Conservation (phyloP, 257 asterid species). For the Salvia miltiorrhiza region DNA sequence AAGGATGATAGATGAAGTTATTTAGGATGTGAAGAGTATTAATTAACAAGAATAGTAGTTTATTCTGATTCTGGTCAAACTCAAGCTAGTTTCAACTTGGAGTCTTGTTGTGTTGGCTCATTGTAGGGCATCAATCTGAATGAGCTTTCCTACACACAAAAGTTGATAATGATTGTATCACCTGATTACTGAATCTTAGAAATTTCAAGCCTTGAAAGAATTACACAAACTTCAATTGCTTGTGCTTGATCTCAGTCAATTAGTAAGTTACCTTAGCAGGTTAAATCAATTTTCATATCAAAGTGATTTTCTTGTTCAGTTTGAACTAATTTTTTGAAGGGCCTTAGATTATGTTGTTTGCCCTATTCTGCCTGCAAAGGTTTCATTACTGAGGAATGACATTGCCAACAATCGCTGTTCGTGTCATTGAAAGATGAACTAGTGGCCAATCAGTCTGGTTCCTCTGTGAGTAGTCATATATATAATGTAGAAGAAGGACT, state of each 20-base stretch:
- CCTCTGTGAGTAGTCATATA: background rate
- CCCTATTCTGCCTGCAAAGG: no score
- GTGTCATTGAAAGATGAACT: background rate
- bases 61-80: no score
- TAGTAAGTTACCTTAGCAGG: background rate
- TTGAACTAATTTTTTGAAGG: no score
- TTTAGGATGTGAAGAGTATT: no score
- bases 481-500: no score
- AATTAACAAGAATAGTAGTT: no score
- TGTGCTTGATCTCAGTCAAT: background rate
- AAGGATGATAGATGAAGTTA: no score
- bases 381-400: background rate
- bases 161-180: no score
- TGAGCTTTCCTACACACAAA: background rate
- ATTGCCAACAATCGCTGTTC: background rate
- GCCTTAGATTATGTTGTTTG: no score
- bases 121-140: background rate
- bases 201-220: background rate
- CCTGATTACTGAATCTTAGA: no score
- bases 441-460: background rate
- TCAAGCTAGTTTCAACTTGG: background rate
- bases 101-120: background rate
- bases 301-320: no score
- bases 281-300: no score
- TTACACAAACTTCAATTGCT: background rate